Evolutionary conservation across 2,329 filamentous ascomycete genomes (phyloP), one percentile per base, ranked within the genome.

Genomic region (Drechmeria coniospora): DNA sequence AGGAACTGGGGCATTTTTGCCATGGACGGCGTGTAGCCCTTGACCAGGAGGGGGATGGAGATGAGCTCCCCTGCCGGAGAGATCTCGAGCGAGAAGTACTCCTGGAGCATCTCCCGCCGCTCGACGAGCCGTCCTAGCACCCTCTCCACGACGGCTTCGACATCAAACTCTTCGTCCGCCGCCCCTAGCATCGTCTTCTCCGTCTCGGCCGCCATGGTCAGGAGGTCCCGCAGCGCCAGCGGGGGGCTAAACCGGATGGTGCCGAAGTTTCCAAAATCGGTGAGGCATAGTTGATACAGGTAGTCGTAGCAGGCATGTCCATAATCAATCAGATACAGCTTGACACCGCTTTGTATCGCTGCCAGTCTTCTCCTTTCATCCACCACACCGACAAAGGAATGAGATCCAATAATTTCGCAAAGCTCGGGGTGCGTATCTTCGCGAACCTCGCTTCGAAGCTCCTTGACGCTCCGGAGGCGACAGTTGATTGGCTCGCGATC

Each of bases 221-320:
- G 63, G 5, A 95, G 52, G 31, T 79, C 71, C 4, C 63, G 57
- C 5, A 98, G 56, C 32, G 73, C 63, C 1, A 94, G 65, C 0
- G 83, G 68, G 2, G 83, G 80, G 26, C 74, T 69, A 42, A 98
- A 83, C 8, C 70, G 73, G 32, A 98, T 84, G 14, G 63, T 53
- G 3, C 90, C 90, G 44, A 93, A 94, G 48, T 98, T 98, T 2
- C 79, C 83, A 53, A 98, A 98, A 46, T 98, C 84, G 0, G 84
- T 92, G 20, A 98, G 66, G 0, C 84, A 87, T 13, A 95, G 58
- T 54, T 98, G 90, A 56, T 98, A 98, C 50, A 95, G 92, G 50
- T 87, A 92, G 42, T 95, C 87, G 35, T 74, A 79, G 49, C 74
- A 80, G 1, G 80, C 59, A 47, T 87, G 74, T 8, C 84, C 90